Evolutionary conservation across 192 early-diverging fungal genomes (phyloP), one percentile per base, ranked within the genome.

Genomic region (Backusella psychrophila): DNA sequence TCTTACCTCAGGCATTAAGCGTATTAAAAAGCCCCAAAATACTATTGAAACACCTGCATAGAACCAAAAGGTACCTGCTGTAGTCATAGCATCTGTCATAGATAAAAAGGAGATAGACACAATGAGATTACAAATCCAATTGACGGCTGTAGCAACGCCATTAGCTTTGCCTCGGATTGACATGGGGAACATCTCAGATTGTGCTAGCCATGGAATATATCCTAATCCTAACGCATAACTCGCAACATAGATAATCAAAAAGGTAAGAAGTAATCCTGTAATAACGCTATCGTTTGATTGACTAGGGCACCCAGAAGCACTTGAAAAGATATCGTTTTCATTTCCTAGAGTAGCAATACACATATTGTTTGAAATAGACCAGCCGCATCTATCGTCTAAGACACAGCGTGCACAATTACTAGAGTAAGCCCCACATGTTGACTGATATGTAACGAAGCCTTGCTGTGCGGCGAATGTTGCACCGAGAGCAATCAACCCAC

Each of bases 201-300:
- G 85, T 41, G 85, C 80, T 52, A 86, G 72, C 87, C 87, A 89
- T 29, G 87, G 87, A 5, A 81, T 83, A 81, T 89, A 85, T 6
- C 85, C 87, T 2, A 89, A 69, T 35, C 87, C 87, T 14, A 89
- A 72, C 15, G 85, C 87, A 75, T 89, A 89, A 3, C 82, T 75
- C 4, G 84, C 84, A 8, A 80, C 75, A 59, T 80, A 80, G n/a
- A 80, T 65, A 36, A 80, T 52, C 9, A 80, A 38, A 15, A 75
- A 66, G 0, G 75, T 65, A 4, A 80, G 26, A 6, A 80, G 59
- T 23, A 80, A 35, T 15, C 75, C 79, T 23, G 71, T 73, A 34
- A 80, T 72, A 36, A 75, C 75, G 1, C 29, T 53, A 5, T 80
- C 75, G 33, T 80, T 70, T 6, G 44, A 29, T 5, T 66, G 75